phyloP scores from a whole-genome alignment of 1,284 basidiomycete genomes.

The Apiotrichum mycotoxinovorans region DNA sequence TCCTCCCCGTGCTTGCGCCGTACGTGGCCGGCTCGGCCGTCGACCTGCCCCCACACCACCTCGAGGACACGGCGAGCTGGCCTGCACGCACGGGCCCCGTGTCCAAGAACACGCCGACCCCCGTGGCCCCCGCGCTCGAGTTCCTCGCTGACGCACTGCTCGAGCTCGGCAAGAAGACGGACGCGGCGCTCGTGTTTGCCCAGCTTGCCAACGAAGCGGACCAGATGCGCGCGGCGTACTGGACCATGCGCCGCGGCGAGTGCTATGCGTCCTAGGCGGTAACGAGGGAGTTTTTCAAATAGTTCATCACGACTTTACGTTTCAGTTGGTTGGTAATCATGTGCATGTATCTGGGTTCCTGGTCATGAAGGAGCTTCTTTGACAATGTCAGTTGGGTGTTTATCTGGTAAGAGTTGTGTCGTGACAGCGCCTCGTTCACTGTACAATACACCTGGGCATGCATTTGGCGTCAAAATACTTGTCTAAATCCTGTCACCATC shows the following conservation, averaged over 20 bases:
- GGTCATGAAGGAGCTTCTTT: background rate
- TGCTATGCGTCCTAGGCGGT: slow-evolving; percentile 9
- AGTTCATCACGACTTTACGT: background rate
- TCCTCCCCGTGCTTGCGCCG: slow-evolving; percentile 62
- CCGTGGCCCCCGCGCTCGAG: slow-evolving; percentile 73
- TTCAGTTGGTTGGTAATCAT: background rate
- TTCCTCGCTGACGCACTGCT: slow-evolving; percentile 77
- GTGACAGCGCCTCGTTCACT: background rate
- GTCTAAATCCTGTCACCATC: too few relatives aligned
- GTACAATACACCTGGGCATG: background rate
- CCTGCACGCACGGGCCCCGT: slow-evolving; percentile 51
- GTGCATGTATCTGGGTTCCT: background rate
- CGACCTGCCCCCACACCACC: slow-evolving; percentile 24
- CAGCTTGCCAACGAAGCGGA: slow-evolving; percentile 68
- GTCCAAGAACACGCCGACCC: slow-evolving; percentile 65
- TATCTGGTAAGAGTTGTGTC: too few relatives aligned
- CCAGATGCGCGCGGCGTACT: slow-evolving; percentile 58
- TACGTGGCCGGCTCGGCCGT: slow-evolving; percentile 54
- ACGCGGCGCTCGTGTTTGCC: slow-evolving; percentile 62
- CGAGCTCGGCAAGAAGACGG: slow-evolving; percentile 54
- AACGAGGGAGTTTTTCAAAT: too few relatives aligned
- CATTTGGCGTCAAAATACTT: too few relatives aligned
- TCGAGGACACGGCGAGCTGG: slow-evolving; percentile 27
- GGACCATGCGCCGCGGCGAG: slow-evolving; percentile 34
- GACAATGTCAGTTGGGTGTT: too few relatives aligned